Evolutionary conservation across 768 basidiomycete species (phyloP), one percentile per base, ranked within the genome.

Genomic region (Termitomyces sp.): DNA sequence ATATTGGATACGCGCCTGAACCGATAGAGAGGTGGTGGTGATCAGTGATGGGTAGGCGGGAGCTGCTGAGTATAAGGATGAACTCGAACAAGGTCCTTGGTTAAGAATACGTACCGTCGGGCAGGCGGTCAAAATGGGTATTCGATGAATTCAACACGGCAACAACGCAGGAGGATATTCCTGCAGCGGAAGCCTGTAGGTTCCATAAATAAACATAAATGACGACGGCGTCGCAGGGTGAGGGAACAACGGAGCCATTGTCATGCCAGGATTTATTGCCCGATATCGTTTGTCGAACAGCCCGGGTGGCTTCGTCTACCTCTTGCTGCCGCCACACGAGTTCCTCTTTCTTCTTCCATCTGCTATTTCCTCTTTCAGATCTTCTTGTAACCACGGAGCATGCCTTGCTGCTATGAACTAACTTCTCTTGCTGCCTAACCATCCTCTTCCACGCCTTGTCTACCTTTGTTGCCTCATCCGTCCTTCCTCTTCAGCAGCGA

Each of bases 281-380:
- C 35, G 66, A 63, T 44, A 71, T 58, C 36, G 67, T 70, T 55
- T 75, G 72, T 52, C 80, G 73, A 49, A 76, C 73, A 40, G 71
- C 69, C 40, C 75, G 76, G 35, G 80, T 79, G 33, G 76, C 76
- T 16, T 76, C 71, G 13, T 85, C 80, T 7, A 82, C 80, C 63
- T 87, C 86, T 50, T 79, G 79, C 64, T 87, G 87, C 51, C 87
- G 73, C 44, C 73, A 74, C 6, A 74, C 56, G 57, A 88, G 83
- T 0, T 78, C 84, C 10, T 83, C 82, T 56, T 83, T 82, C 56
- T 86, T 82, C 50, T 74, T 73, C 55, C 62, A 76, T 76, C 58
- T 76, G 71, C 59, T 73, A 71, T 0, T 62, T 62, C 26, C 68
- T 69, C 44, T 71, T 68, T 24, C 68, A 67, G 3, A 77, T 78